A percentile compares a stretch with the other conserved stretches of the same genome.
phyloP scores from a whole-genome alignment of 169 alveolate genomes.

The Eimeria falciformis region DNA sequence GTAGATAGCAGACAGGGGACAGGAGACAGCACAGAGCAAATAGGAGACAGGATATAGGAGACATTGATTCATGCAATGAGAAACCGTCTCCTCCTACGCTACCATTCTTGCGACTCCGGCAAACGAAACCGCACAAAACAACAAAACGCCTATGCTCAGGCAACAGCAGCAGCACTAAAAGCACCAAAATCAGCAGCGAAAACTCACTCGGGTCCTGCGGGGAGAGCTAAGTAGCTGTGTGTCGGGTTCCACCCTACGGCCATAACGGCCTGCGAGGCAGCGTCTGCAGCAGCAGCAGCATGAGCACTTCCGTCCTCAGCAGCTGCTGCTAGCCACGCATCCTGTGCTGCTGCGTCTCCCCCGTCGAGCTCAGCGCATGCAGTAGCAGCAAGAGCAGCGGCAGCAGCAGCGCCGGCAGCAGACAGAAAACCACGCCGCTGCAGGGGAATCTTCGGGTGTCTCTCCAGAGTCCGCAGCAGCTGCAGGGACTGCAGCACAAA shows the following conservation, averaged over 20 bases:
- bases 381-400: constrained; percentile 26
- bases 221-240: constrained; percentile 62
- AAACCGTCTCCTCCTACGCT: too few species aligned
- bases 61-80: too few species aligned
- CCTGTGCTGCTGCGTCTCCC: not conserved
- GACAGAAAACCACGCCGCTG: constrained; percentile 22
- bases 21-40: too few species aligned
- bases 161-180: not conserved
- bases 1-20: too few species aligned
- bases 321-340: constrained; percentile 4
- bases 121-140: too few species aligned
- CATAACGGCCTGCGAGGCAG: constrained; percentile 17
- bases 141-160: too few species aligned
- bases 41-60: too few species aligned
- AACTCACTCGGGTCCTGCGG: constrained; percentile 48
- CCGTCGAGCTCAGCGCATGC: not conserved
- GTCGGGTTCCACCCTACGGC: constrained; percentile 68
- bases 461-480: constrained; percentile 51
- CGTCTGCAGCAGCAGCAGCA: constrained; percentile 38
- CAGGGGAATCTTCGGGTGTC: not conserved
- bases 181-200: not conserved
- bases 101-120: too few species aligned
- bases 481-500: constrained; percentile 32
- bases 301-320: constrained; percentile 12
- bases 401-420: constrained; percentile 39